Evolutionary conservation across 2,329 filamentous ascomycete genomes (phyloP).

Genomic region (Alternaria rosae): DNA sequence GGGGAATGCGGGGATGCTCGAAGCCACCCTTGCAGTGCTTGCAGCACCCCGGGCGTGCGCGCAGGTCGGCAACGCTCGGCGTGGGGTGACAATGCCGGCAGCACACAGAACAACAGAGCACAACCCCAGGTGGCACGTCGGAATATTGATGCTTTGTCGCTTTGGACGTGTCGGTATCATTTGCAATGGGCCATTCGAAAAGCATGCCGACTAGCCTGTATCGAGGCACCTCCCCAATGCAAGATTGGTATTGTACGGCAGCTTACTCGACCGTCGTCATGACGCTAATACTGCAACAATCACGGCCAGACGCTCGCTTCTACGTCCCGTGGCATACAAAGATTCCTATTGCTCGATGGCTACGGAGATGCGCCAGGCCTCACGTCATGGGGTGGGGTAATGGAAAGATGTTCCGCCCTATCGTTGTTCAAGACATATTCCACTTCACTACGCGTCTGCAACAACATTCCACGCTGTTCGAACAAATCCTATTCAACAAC

Average conservation of each 20-base stretch:
- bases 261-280: not conserved
- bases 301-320: not conserved
- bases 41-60: not conserved
- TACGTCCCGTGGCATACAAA: not conserved
- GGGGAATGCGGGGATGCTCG: not conserved
- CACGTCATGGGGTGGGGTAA: not conserved
- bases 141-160: not conserved
- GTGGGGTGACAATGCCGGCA: constrained; percentile 11
- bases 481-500: not conserved
- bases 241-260: not conserved
- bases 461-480: not conserved
- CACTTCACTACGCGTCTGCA: not conserved
- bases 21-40: not conserved
- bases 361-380: not conserved
- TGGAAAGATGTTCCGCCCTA: not conserved
- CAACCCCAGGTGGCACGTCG: not conserved
- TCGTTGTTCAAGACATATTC: not conserved
- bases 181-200: not conserved
- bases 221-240: not conserved
- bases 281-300: not conserved
- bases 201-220: not conserved
- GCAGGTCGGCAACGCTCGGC: not conserved
- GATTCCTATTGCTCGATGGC: not conserved
- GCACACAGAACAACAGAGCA: not conserved
- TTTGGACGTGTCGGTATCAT: not conserved